Evolutionary conservation across 2,329 filamentous ascomycete species (phyloP).

Genomic region (Diaporthe australafricana): DNA sequence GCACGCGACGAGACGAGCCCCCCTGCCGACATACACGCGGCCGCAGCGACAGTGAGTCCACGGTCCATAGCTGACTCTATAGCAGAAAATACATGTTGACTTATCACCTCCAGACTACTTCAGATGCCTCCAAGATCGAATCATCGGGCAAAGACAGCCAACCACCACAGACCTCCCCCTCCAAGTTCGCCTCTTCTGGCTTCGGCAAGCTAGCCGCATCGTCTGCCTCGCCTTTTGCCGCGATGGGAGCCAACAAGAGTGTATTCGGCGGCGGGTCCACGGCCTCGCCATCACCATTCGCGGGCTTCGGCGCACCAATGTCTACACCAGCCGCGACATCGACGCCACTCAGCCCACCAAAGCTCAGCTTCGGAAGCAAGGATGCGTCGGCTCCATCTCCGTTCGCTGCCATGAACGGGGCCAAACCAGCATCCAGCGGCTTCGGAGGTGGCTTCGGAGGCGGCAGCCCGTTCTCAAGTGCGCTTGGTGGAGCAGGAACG

Average conservation of each 20-base stretch:
- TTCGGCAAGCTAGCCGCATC: conserved; percentile 75
- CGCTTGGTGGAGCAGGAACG: conserved; percentile 52
- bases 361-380: conserved; percentile 59
- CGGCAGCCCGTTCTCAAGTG: conserved; percentile 48
- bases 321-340: conserved; percentile 41
- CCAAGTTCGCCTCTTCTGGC: conserved; percentile 75
- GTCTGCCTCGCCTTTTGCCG: conserved; percentile 72
- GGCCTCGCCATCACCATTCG: conserved; percentile 52
- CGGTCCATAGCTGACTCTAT: not conserved
- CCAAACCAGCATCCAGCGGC: conserved; percentile 44
- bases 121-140: conserved; percentile 41
- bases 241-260: conserved; percentile 61
- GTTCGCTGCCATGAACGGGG: conserved; percentile 56
- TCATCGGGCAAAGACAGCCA: conserved; percentile 46
- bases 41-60: conserved; percentile 27
- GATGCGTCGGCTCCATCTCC: conserved; percentile 54
- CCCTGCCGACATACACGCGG: conserved; percentile 32
- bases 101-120: conserved; percentile 37
- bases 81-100: conserved; percentile 12
- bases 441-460: conserved; percentile 58
- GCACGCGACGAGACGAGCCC: conserved; percentile 60
- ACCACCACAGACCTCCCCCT: conserved; percentile 59
- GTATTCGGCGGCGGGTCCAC: conserved; percentile 62
- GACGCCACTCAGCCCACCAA: conserved; percentile 44
- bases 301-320: conserved; percentile 51